A percentile compares a stretch with the other conserved stretches of the same genome.
Evolutionary conservation across 1,284 basidiomycete genomes (phyloP).

Genomic region (Flammula alnicola): DNA sequence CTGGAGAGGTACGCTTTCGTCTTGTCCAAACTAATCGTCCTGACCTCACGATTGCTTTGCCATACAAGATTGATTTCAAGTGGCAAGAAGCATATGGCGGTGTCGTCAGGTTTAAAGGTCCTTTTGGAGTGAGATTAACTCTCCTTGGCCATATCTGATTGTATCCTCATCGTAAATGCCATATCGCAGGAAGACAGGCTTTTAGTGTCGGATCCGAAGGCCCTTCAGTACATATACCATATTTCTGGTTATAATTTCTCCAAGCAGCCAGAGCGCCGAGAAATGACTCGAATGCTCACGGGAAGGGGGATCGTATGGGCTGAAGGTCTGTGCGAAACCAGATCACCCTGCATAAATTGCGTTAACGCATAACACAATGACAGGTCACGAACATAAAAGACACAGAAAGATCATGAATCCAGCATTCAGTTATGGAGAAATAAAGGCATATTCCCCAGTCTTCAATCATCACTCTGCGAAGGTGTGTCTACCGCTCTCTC

Average conservation of each 20-base stretch:
- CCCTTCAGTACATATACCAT: slow-evolving; percentile 47
- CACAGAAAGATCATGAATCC: slow-evolving; percentile 43
- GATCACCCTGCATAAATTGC: background rate
- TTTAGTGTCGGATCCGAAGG: slow-evolving; percentile 45
- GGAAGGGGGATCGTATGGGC: slow-evolving; percentile 36
- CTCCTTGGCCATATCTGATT: background rate
- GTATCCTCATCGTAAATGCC: background rate
- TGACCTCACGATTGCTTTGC: background rate
- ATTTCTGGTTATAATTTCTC: slow-evolving; percentile 42
- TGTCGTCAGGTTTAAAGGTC: slow-evolving; percentile 38
- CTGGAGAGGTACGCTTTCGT: slow-evolving; percentile 32
- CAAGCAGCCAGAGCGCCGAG: slow-evolving; percentile 38
- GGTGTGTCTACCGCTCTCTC: slow-evolving; percentile 25
- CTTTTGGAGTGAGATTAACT: slow-evolving; percentile 37
- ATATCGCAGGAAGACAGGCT: slow-evolving; percentile 42
- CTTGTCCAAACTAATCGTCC: background rate
- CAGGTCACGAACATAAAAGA: slow-evolving; percentile 40
- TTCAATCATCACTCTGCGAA: slow-evolving; percentile 39
- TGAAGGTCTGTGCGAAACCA: slow-evolving; percentile 26
- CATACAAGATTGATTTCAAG: slow-evolving; percentile 39
- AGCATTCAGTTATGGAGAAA: slow-evolving; percentile 39
- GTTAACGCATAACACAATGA: background rate
- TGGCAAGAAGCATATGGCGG: slow-evolving; percentile 43
- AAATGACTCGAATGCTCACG: slow-evolving; percentile 33
- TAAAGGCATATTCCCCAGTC: slow-evolving; percentile 36